Conservation (phyloP, 768 basidiomycete species). For the Macrolepiota fuliginosa region DNA sequence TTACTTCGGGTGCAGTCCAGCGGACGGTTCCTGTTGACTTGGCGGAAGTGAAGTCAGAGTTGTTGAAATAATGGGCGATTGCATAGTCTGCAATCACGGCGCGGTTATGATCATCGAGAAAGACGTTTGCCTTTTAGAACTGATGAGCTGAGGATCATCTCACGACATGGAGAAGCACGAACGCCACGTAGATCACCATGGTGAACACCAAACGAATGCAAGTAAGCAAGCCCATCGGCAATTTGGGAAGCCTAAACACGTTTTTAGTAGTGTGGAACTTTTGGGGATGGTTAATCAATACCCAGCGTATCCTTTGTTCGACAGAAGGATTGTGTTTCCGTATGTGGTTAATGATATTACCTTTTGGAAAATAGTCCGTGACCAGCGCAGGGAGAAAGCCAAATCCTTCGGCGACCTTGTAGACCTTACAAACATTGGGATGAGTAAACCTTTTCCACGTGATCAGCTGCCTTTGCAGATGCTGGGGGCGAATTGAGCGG, state of each 20-base stretch:
- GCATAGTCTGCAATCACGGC: slow-evolving; percentile 27
- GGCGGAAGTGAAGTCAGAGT: slow-evolving; percentile 20
- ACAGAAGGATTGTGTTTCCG: background rate
- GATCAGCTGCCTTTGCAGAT: background rate
- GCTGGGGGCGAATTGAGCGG: background rate
- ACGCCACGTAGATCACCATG: slow-evolving; percentile 28
- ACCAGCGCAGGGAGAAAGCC: slow-evolving; percentile 24
- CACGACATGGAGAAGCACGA: background rate
- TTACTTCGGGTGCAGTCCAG: slow-evolving; percentile 32
- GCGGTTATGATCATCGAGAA: slow-evolving; percentile 20
- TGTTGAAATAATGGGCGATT: slow-evolving; percentile 22
- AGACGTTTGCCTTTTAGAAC: slow-evolving; percentile 23
- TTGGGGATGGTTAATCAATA: background rate
- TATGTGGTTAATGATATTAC: slow-evolving; percentile 22
- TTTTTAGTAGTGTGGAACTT: background rate
- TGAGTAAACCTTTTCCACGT: slow-evolving; percentile 19
- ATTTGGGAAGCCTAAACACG: slow-evolving; percentile 9
- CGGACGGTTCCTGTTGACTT: slow-evolving; percentile 23
- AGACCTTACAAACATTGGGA: slow-evolving; percentile 21
- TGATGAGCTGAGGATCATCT: background rate
- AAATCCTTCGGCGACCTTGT: slow-evolving; percentile 15
- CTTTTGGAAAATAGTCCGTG: slow-evolving; percentile 19
- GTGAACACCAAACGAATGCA: slow-evolving; percentile 20
- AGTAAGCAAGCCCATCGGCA: slow-evolving; percentile 21
- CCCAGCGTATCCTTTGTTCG: slow-evolving; percentile 9